phyloP scores from a whole-genome alignment of 345 rosid species.

The Camelina hispida region DNA sequence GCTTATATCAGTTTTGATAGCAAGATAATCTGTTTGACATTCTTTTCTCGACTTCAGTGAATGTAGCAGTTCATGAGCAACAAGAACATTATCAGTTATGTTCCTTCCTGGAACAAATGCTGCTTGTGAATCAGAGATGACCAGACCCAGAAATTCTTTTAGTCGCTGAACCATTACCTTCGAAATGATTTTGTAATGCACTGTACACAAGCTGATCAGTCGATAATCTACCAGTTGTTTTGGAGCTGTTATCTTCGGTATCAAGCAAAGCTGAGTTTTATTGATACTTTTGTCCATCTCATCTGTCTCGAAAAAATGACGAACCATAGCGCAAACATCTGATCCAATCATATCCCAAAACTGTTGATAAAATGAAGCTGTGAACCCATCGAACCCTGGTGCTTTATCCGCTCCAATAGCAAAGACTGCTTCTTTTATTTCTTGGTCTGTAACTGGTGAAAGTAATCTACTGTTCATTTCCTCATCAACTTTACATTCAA shows the following conservation, averaged over 20 bases:
- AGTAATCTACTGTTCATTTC: neutral
- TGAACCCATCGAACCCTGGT: neutral
- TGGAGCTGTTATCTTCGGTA: neutral
- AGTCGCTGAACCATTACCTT: neutral
- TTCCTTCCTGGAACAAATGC: neutral
- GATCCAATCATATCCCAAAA: neutral
- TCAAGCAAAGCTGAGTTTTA: neutral
- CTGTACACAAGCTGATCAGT: neutral
- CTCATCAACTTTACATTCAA: no score
- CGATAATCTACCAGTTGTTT: neutral
- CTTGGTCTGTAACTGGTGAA: neutral
- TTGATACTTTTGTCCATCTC: neutral
- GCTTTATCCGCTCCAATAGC: neutral
- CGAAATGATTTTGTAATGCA: neutral
- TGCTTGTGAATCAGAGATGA: neutral
- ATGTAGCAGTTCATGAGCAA: neutral
- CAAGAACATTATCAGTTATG: neutral
- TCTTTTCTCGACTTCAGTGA: neutral
- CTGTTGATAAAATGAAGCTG: neutral
- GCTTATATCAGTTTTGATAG: neutral
- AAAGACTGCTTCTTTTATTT: neutral
- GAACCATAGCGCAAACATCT: neutral
- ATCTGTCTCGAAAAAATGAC: neutral
- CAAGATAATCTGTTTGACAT: neutral
- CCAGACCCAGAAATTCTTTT: neutral